phyloP scores from a whole-genome alignment of 176 grass and related monocot species.

The Alopecurus myosuroides region DNA sequence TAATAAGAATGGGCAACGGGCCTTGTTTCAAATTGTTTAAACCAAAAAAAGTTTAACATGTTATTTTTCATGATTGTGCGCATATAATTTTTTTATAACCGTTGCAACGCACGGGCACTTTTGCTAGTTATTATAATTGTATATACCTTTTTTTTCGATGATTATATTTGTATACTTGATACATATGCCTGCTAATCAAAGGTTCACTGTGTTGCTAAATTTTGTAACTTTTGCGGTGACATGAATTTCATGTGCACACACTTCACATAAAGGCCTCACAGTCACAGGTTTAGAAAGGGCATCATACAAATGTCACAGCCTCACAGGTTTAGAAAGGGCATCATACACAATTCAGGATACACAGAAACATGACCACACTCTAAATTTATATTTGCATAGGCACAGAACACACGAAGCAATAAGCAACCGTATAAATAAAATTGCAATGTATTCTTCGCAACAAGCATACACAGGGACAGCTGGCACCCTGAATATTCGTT shows the following conservation, averaged over 20 bases:
- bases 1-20: too few species aligned
- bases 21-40: too few species aligned
- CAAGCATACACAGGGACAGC: background rate
- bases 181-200: background rate
- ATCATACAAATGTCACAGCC: background rate
- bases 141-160: too few species aligned
- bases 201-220: background rate
- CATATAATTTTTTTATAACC: too few species aligned
- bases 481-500: background rate
- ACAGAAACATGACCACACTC: background rate
- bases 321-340: background rate
- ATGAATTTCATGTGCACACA: background rate
- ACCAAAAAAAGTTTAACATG: too few species aligned
- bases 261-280: background rate
- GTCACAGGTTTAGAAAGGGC: too few species aligned
- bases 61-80: too few species aligned
- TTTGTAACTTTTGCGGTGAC: background rate
- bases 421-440: background rate
- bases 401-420: background rate
- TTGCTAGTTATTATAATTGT: too few species aligned
- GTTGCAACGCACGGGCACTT: too few species aligned
- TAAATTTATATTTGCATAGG: background rate
- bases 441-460: conserved; percentile 16
- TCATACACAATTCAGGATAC: background rate
- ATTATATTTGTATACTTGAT: background rate